Base-by-base conservation (phyloP, 2,329 filamentous ascomycete genomes). In the Talaromyces piceae region DNA sequence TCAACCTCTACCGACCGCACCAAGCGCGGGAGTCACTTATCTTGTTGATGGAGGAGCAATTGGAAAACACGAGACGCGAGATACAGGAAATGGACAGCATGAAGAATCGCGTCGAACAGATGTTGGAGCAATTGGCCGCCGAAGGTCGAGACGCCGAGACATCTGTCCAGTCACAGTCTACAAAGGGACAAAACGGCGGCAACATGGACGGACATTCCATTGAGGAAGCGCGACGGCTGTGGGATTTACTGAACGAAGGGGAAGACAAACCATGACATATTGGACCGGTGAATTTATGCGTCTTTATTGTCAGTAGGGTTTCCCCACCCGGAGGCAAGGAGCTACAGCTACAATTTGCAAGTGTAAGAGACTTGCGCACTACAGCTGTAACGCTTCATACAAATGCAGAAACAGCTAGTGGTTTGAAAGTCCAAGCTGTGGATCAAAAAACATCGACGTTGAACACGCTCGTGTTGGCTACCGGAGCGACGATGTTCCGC, bases 1-100 rank as follows among this genome's bases (percentile, higher is more conserved):
- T 97, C 58, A 98, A 98, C 67, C 85, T 95, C 67, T 97, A 95
- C 70, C 80, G 91, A 27, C 91, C 91, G 8, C 91, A 96, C 66
- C 91, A 97, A 71, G 90, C 91, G 22, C 75, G 91, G 41, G 91
- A 96, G 72, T 90, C 85, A 25, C 75, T 95, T 52, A 95, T 95
- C 27, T 72, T 85, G 58, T 80, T 91, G 74, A 90, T 96, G 86
- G 87, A 95, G 69, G 84, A 87, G 58, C 86, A 91, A 62, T 72
- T 95, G 26, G 83, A 88, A 59, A 78, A 76, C 58, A 85, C 84
- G 50, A 81, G 79, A 58, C 80, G 79, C 50, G 90, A 96, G 69
- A 89, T 90, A 48, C 82, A 84, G 58, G 86, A 86, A 69, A 87
- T 93, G 55, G 81, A 84, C 61, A 78, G 81, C 33, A 77, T 91